phyloP scores from a whole-genome alignment of 2,329 filamentous ascomycete genomes.

The Aaosphaeria pasadenensis region DNA sequence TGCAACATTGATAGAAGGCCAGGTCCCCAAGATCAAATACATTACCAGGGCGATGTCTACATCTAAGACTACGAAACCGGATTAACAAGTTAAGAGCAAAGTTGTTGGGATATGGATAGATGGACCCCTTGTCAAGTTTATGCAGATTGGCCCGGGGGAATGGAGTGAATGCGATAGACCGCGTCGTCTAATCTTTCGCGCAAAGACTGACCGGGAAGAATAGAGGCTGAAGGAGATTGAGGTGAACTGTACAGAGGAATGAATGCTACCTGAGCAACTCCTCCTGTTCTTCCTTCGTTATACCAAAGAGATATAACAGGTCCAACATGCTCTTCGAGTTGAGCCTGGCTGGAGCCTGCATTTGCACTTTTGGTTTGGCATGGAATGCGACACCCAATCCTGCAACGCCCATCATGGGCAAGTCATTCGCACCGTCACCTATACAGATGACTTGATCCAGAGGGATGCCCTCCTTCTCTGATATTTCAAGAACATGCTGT shows the following conservation, averaged over 20 bases:
- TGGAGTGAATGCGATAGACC: too few species aligned
- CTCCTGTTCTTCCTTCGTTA: conserved; percentile 62
- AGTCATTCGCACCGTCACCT: conserved; percentile 79
- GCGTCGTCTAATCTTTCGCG: too few species aligned
- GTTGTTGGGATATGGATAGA: too few species aligned
- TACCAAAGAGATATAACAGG: conserved; percentile 71
- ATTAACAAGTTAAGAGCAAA: too few species aligned
- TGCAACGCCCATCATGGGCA: conserved; percentile 74
- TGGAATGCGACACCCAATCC: conserved; percentile 80
- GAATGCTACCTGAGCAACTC: conserved; percentile 39
- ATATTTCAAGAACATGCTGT: conserved; percentile 68
- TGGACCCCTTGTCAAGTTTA: too few species aligned
- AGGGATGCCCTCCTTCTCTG: conserved; percentile 62
- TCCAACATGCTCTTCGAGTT: conserved; percentile 71
- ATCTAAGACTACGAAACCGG: too few species aligned
- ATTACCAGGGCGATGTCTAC: too few species aligned
- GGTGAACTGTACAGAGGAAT: too few species aligned
- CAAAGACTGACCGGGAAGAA: too few species aligned
- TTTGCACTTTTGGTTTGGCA: conserved; percentile 78
- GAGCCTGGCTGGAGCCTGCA: conserved; percentile 68
- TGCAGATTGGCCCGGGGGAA: too few species aligned
- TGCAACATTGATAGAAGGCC: background rate
- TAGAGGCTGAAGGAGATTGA: too few species aligned
- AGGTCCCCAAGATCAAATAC: too few species aligned
- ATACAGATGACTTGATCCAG: conserved; percentile 69